Percentiles rank a stretch among this genome's conserved stretches.
Conservation (phyloP, 352 stramenopile genomes). For the Globisporangium perplexum region DNA sequence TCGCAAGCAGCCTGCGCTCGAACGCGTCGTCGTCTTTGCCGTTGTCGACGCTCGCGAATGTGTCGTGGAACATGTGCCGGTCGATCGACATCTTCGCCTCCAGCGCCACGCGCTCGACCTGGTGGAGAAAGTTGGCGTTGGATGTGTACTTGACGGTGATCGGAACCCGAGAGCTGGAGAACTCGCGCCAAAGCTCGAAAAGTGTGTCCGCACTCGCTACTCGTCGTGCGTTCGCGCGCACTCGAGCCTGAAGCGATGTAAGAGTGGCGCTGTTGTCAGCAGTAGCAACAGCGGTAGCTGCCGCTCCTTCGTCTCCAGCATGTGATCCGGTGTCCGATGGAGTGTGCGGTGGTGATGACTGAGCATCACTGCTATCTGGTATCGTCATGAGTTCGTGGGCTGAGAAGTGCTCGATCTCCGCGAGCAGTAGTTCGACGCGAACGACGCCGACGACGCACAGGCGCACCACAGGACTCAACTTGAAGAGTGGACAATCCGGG, state of each 20-base stretch:
- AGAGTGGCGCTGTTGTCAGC: no score
- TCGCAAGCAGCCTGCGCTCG: conserved; percentile 21
- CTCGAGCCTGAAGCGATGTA: not conserved
- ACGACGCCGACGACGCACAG: conserved; percentile 24
- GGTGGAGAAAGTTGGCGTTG: conserved; percentile 31
- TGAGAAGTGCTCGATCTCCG: conserved; percentile 26
- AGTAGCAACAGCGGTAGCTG: not conserved
- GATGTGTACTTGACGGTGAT: conserved; percentile 22
- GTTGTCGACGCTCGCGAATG: conserved; percentile 2
- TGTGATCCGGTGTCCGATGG: no score
- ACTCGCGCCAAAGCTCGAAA: conserved; percentile 25
- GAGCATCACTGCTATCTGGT: not conserved
- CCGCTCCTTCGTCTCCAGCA: not conserved
- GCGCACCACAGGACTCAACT: conserved; percentile 10
- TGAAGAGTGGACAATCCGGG: not conserved
- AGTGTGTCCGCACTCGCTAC: conserved; percentile 1
- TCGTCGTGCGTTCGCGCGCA: not conserved
- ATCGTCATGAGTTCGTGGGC: not conserved
- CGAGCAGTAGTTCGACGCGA: conserved; percentile 18
- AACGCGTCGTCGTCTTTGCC: conserved; percentile 17
- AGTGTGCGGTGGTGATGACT: not conserved
- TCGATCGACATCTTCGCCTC: conserved; percentile 31
- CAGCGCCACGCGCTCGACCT: conserved; percentile 23
- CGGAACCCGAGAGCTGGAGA: conserved; percentile 27
- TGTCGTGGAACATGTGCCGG: conserved; percentile 4